Evolutionary conservation across 495 filamentous ascomycete genomes (phyloP).

Genomic region (Aspergillus hancockii): DNA sequence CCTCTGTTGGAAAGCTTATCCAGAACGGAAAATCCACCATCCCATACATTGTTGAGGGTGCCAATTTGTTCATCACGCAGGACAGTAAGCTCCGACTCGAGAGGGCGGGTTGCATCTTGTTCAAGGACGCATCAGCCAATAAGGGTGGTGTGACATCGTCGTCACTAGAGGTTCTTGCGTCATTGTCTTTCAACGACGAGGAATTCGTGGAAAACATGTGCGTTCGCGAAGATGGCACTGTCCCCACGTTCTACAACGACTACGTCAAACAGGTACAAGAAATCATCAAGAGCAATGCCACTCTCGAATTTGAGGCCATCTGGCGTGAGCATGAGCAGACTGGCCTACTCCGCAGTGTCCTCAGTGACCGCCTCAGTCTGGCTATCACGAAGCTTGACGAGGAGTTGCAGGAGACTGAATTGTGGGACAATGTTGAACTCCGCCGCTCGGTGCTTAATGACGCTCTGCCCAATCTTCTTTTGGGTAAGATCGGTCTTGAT

Average conservation of each 20-base stretch:
- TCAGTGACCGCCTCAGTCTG: constrained; percentile 83
- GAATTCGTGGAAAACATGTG: constrained; percentile 95
- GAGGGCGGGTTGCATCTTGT: constrained; percentile 87
- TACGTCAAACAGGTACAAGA: constrained; percentile 92
- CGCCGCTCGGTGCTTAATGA: constrained; percentile 77
- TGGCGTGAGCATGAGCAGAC: constrained; percentile 91
- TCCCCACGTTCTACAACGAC: constrained; percentile 84
- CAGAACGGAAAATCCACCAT: constrained; percentile 76
- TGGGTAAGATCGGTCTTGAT: constrained; percentile 88
- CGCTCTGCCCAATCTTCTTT: constrained; percentile 79
- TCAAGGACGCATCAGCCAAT: constrained; percentile 98
- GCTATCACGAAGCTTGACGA: constrained; percentile 96
- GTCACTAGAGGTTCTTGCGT: constrained; percentile 92
- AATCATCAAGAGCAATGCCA: constrained; percentile 84
- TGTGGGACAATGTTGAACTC: constrained; percentile 84
- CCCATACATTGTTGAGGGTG: constrained; percentile 95
- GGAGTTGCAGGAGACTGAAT: constrained; percentile 86
- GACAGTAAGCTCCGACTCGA: constrained; percentile 95
- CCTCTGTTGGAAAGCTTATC: constrained; percentile 82
- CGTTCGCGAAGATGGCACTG: constrained; percentile 70
- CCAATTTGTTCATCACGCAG: constrained; percentile 98
- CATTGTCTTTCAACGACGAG: constrained; percentile 86
- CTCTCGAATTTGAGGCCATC: constrained; percentile 94
- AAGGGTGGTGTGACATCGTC: constrained; percentile 99
- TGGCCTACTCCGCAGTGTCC: constrained; percentile 72